Conservation (phyloP, 1,139 yeast species). For the Pneumocystis sp. region DNA sequence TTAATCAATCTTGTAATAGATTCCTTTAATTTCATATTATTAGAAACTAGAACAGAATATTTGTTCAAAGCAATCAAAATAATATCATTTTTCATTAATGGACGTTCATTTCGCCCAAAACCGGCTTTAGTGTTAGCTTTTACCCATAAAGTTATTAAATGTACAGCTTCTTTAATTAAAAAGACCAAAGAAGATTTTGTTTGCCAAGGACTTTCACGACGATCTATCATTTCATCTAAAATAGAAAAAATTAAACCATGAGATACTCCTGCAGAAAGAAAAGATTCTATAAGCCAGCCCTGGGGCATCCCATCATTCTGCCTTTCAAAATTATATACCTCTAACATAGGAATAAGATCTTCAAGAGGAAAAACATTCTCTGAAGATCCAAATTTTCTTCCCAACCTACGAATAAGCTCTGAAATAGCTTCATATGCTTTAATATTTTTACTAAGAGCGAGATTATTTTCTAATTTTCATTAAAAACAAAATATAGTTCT, state of each 20-base stretch:
- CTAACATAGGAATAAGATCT: conserved; percentile 46
- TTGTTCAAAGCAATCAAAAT: background rate
- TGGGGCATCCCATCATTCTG: conserved; percentile 30
- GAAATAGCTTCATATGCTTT: conserved; percentile 25
- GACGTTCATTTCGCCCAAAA: background rate
- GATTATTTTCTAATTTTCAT: conserved; percentile 24
- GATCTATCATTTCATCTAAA: conserved; percentile 52
- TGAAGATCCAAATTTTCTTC: conserved; percentile 35
- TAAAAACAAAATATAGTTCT: conserved; percentile 19
- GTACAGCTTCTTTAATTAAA: conserved; percentile 6
- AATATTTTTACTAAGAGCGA: conserved; percentile 21
- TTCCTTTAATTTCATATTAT: background rate
- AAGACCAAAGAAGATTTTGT: conserved; percentile 8
- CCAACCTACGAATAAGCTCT: conserved; percentile 32
- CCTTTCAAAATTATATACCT: conserved; percentile 26
- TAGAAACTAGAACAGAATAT: background rate
- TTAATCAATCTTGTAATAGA: background rate
- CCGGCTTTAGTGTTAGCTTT: conserved; percentile 6
- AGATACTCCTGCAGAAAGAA: conserved; percentile 59
- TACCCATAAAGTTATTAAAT: conserved; percentile 2
- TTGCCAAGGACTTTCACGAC: conserved; percentile 22
- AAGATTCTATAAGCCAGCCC: conserved; percentile 53
- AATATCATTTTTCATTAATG: background rate
- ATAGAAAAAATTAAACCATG: conserved; percentile 55
- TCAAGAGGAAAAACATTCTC: conserved; percentile 75